Conservation (phyloP, 768 basidiomycete genomes). For the Termitomyces sp. region DNA sequence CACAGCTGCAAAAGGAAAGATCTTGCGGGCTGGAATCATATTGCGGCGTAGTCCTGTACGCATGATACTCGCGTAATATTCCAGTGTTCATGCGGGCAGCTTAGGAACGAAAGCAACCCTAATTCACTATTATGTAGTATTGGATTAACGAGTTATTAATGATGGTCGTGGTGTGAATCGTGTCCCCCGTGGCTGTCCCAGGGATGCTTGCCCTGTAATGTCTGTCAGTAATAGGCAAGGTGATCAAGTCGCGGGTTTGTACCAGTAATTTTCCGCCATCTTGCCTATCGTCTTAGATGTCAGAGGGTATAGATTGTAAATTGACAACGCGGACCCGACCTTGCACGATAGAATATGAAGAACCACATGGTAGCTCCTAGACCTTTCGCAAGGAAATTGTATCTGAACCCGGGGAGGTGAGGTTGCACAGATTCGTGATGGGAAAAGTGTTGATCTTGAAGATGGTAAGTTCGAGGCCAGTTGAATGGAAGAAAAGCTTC, state of each 20-base stretch:
- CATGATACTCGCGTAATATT: not conserved
- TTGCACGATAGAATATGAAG: conserved; percentile 94
- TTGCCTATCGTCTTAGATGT: conserved; percentile 39
- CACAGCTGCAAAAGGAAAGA: not conserved
- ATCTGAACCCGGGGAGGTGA: conserved; percentile 73
- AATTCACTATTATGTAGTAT: not conserved
- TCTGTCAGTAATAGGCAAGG: not conserved
- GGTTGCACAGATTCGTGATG: conserved; percentile 62
- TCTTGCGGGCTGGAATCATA: not conserved
- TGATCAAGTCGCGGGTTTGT: conserved; percentile 16
- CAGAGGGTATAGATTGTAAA: not conserved
- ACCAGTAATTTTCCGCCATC: conserved; percentile 75
- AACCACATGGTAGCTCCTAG: conserved; percentile 97
- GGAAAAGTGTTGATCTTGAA: conserved; percentile 59
- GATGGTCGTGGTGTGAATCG: conserved; percentile 31
- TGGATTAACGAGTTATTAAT: conserved; percentile 24
- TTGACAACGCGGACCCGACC: conserved; percentile 47
- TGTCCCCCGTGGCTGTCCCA: conserved; percentile 31
- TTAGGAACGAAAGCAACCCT: not conserved
- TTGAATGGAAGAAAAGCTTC: not conserved
- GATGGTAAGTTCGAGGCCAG: conserved; percentile 47
- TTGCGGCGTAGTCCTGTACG: not conserved
- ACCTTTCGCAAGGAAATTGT: conserved; percentile 77
- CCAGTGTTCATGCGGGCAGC: not conserved
- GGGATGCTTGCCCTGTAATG: conserved; percentile 45